Evolutionary conservation across 2,329 filamentous ascomycete genomes (phyloP), one percentile per base, ranked within the genome.

Genomic region (Anthostomella pinea): DNA sequence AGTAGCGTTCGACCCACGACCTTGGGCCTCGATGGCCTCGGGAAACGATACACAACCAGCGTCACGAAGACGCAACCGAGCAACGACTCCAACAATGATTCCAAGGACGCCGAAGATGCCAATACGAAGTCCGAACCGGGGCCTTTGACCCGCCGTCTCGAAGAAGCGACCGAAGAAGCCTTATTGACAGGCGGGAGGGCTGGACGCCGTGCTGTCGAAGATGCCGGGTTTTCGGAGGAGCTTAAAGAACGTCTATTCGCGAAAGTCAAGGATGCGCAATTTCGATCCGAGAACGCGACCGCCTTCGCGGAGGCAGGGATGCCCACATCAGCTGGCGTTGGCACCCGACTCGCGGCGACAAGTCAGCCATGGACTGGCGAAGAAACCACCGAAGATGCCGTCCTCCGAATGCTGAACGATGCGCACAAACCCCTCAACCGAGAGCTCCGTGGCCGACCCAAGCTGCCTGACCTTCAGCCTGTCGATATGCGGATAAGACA

Each of bases 361-460:
- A 78, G 81, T 6, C 66, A 74, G 39, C 74, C 84, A 1, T 98
- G 93, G 93, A 80, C 76, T 0, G 93, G 91, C 3, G 70, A 75
- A 9, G 93, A 97, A 63, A 70, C 68, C 5, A 66, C 83, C 2
- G 77, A 83, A 50, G 89, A 96, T 59, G 75, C 84, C 1, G 81
- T 88, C 15, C 66, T 95, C 31, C 81, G 93, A 20, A 97, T 97
- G 85, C 64, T 93, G 8, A 77, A 87, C 38, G 88, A 95, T 57
- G 77, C 87, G 17, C 79, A 78, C 41, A 88, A 89, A 54, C 85
- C 84, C 0, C 66, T 94, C 31, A 64, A 59, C 10, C 68, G 68
- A 4, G 66, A 62, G 1, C 51, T 74, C 3, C 65, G 77, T 22
- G 70, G 70, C 2, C 68, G 67, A 16, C 60, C 66, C 10, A 65